Percentiles rank a stretch among this genome's conserved stretches.
Conservation (phyloP, 2,329 filamentous ascomycete genomes). For the Fusarium goolgardi region DNA sequence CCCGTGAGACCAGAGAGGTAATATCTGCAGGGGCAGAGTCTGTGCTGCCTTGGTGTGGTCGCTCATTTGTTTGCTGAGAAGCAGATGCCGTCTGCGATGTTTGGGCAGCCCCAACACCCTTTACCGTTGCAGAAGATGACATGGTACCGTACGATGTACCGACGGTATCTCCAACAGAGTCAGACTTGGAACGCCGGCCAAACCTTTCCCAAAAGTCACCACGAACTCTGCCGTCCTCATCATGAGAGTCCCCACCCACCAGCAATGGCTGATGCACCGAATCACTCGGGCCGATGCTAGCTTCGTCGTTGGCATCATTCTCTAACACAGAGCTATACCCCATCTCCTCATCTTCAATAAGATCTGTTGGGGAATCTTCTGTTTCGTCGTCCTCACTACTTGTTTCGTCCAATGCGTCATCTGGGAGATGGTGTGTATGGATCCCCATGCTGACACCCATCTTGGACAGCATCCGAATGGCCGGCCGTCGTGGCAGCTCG, state of each 20-base stretch:
- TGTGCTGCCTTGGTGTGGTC: slow-evolving; percentile 1
- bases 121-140: slow-evolving; percentile 44
- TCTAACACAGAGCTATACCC: slow-evolving; percentile 33
- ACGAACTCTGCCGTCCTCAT: slow-evolving; percentile 16
- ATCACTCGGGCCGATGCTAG: slow-evolving; percentile 28
- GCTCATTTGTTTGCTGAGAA: slow-evolving; percentile 9
- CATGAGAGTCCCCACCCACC: slow-evolving; percentile 17
- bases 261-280: slow-evolving; percentile 42
- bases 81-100: slow-evolving; percentile 18
- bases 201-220: slow-evolving; percentile 32
- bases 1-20: slow-evolving; percentile 38
- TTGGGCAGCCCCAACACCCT: slow-evolving; percentile 19
- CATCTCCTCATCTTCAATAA: slow-evolving; percentile 49
- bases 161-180: slow-evolving; percentile 12
- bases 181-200: slow-evolving; percentile 30
- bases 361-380: slow-evolving; percentile 49
- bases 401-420: slow-evolving; percentile 65
- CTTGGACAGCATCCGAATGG: slow-evolving; percentile 61
- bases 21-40: slow-evolving; percentile 38
- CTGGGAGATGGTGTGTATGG: slow-evolving; percentile 77
- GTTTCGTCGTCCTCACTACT: slow-evolving; percentile 49
- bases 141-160: slow-evolving; percentile 51
- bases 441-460: slow-evolving; percentile 78
- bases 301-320: slow-evolving; percentile 50
- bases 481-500: slow-evolving; percentile 71